These are phyloP conservation scores for Prunus kanzakura DNA, from an alignment of 306 rosid genomes.

Conservation along the genomic window DNA sequence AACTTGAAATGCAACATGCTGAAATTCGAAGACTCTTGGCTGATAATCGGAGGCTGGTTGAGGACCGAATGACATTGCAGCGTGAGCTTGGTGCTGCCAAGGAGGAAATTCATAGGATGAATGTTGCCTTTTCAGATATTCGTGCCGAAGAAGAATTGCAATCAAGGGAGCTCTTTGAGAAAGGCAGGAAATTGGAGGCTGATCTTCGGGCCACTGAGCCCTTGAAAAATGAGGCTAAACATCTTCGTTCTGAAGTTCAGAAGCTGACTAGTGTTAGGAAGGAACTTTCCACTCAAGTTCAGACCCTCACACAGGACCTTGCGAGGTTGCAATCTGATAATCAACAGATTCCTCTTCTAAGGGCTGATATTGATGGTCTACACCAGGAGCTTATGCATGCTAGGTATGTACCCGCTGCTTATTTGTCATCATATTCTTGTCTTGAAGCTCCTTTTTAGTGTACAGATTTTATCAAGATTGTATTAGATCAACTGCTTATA, in stretches of 20 bases:
- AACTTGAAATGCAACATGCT: conserved; percentile 60
- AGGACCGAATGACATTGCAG: conserved; percentile 62
- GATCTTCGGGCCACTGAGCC: conserved; percentile 70
- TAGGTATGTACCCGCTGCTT: conserved; percentile 45
- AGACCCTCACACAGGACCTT: conserved; percentile 59
- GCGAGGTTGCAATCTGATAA: conserved; percentile 67
- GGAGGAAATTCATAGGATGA: conserved; percentile 85
- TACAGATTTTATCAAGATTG: not conserved
- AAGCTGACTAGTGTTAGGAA: conserved; percentile 58
- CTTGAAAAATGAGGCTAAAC: conserved; percentile 62
- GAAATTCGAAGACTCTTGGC: conserved; percentile 61
- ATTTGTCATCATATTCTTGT: conserved; percentile 16
- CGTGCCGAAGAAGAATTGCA: conserved; percentile 60
- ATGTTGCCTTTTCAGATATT: conserved; percentile 61
- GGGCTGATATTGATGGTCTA: conserved; percentile 65
- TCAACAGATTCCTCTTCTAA: conserved; percentile 60
- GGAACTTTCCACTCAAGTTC: conserved; percentile 63
- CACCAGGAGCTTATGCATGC: conserved; percentile 80
- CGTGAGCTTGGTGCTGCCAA: conserved; percentile 62
- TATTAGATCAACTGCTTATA: not conserved
- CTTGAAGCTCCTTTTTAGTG: not conserved
- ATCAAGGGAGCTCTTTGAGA: conserved; percentile 72
- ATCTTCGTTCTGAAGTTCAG: conserved; percentile 64
- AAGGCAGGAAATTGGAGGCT: conserved; percentile 66
- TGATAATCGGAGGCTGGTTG: conserved; percentile 71